phyloP scores from a whole-genome alignment of 1,284 basidiomycete species.

The Entoloma clypeatum region DNA sequence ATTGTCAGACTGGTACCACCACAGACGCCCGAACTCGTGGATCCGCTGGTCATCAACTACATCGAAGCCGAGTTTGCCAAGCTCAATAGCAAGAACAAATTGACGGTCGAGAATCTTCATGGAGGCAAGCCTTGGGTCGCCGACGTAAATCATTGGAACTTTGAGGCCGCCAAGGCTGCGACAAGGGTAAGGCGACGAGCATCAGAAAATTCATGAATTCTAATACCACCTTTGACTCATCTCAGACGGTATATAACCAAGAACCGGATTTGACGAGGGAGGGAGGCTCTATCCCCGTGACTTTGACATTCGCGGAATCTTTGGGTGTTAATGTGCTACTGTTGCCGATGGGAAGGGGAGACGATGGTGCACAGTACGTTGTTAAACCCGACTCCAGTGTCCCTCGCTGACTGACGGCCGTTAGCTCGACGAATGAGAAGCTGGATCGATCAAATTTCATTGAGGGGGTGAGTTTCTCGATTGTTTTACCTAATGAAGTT shows the following conservation, averaged over 20 bases:
- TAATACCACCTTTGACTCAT: slow-evolving; percentile 12
- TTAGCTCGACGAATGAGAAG: slow-evolving; percentile 93
- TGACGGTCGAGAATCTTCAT: slow-evolving; percentile 61
- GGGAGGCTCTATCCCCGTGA: slow-evolving; percentile 96
- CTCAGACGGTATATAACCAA: slow-evolving; percentile 74
- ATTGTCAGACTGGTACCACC: slow-evolving; percentile 76
- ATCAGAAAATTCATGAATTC: slow-evolving; percentile 6
- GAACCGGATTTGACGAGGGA: slow-evolving; percentile 90
- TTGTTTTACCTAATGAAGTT: not conserved
- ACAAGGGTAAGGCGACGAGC: slow-evolving; percentile 61
- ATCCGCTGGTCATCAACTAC: slow-evolving; percentile 71
- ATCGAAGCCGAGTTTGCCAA: slow-evolving; percentile 80
- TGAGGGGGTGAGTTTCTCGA: slow-evolving; percentile 64
- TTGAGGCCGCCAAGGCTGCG: slow-evolving; percentile 85
- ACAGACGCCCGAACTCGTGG: slow-evolving; percentile 76
- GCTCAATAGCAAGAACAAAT: slow-evolving; percentile 74
- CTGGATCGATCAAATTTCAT: slow-evolving; percentile 93
- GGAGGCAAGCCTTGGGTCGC: slow-evolving; percentile 92
- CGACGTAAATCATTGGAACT: slow-evolving; percentile 90
- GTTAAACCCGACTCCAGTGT: not conserved
- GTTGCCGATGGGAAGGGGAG: slow-evolving; percentile 89
- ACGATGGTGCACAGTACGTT: slow-evolving; percentile 89
- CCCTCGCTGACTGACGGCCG: slow-evolving; percentile 6
- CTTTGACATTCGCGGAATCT: slow-evolving; percentile 91
- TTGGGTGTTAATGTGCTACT: slow-evolving; percentile 80